A percentile compares a stretch with the other conserved stretches of the same genome.
Conservation (phyloP, 2,329 filamentous ascomycete species). For the Cercospora zeae-maydis region DNA sequence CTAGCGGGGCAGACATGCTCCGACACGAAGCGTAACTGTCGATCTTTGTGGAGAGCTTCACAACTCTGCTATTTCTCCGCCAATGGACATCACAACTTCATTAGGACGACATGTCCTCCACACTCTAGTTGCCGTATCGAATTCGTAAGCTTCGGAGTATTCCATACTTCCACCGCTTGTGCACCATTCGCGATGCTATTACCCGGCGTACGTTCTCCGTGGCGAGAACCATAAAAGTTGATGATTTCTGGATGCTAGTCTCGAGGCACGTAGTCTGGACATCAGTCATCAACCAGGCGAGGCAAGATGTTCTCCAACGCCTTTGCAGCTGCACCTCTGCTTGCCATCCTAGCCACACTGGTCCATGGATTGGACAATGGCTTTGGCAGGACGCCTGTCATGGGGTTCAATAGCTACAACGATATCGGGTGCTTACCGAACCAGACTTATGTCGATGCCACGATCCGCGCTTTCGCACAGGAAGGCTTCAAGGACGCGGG, state of each 20-base stretch:
- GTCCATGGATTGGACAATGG: slow-evolving; percentile 28
- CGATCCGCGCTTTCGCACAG: slow-evolving; percentile 22
- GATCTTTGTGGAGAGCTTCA: slow-evolving; percentile 5
- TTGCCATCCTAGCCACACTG: not conserved
- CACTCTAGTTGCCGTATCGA: not conserved
- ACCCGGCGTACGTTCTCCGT: not conserved
- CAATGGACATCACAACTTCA: not conserved
- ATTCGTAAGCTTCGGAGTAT: not conserved
- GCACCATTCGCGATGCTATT: not conserved
- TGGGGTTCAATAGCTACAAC: slow-evolving; percentile 33
- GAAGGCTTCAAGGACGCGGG: slow-evolving; percentile 36
- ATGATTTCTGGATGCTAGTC: not conserved
- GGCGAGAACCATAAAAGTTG: not conserved
- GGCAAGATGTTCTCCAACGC: slow-evolving; percentile 6
- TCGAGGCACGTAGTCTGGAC: not conserved
- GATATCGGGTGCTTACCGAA: slow-evolving; percentile 27
- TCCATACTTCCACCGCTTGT: not conserved
- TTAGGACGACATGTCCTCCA: not conserved
- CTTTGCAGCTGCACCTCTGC: not conserved
- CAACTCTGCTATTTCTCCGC: not conserved
- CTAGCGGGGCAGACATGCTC: not conserved
- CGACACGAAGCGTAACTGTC: not conserved
- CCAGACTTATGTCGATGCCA: slow-evolving; percentile 20
- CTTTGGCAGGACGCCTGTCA: slow-evolving; percentile 29
- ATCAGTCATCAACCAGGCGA: not conserved